Evolutionary conservation across 495 filamentous ascomycete genomes (phyloP), one percentile per base, ranked within the genome.

Genomic region (Hypoxylon cercidicola): DNA sequence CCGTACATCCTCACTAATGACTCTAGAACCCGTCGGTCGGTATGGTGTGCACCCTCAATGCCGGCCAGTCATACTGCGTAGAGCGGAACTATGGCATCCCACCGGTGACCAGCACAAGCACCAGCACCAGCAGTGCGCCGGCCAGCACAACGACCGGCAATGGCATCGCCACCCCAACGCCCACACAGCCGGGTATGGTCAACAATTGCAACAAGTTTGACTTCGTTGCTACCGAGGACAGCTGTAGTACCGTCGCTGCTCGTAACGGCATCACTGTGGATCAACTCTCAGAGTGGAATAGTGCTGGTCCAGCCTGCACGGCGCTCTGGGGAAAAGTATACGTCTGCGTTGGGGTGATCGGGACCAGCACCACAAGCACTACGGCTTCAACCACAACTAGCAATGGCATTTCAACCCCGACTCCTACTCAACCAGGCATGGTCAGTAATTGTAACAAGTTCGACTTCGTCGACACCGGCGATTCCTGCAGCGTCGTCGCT

Each of bases 131-230:
- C 30, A 52, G 21, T 16, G 30, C 28, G 20, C 10, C 28, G 6
- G 16, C 11, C 23, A 55, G 35, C 4, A 55, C 44, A 11, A 30
- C 58, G n/a, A 44, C 69, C 15, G 47, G 44, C 18, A 67, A 70
- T 50, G 70, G 67, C 30, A 57, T 67, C 20, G 15, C 45, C 4
- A 73, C 70, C 13, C 70, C 76, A n/a, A 39, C 66, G 20, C 78
- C 78, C n/a, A 63, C 56, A 15, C 72, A 75, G 65, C 66, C 72
- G 15, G 76, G 76, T 25, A 77, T 77, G 43, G 60, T 62, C 18
- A 32, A 13, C 21, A 72, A 72, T 64, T 85, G 82, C 70, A 66
- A 77, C 45, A 61, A 72, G 39, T 84, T 79, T 62, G 73, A 78
- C 62, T 64, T 75, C 15, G 74, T 82, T 13, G 19, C 55, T n/a